Conservation (phyloP, 306 rosid species). For the Vicia villosa region DNA sequence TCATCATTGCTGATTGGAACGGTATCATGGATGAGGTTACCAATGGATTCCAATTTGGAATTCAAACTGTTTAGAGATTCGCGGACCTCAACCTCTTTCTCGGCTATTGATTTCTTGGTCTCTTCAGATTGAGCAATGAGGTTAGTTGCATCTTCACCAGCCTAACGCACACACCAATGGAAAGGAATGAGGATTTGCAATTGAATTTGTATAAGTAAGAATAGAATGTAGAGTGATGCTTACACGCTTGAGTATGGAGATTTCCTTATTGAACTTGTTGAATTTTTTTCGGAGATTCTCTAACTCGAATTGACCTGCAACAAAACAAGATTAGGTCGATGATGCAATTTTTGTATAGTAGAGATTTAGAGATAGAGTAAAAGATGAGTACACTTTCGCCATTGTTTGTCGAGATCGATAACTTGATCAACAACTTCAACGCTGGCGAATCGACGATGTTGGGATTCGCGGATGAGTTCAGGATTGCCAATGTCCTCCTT, state of each 20-base stretch:
- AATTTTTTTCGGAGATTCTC: slow-evolving; percentile 75
- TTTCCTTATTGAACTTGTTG: slow-evolving; percentile 79
- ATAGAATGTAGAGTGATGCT: not conserved
- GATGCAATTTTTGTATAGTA: not conserved
- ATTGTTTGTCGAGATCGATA: slow-evolving; percentile 82
- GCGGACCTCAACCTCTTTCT: slow-evolving; percentile 72
- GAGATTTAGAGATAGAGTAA: not conserved
- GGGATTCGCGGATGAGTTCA: slow-evolving; percentile 90
- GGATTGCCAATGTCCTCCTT: slow-evolving; percentile 68
- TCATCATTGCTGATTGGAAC: slow-evolving; percentile 79
- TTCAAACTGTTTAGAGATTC: slow-evolving; percentile 59
- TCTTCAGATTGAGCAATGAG: slow-evolving; percentile 63
- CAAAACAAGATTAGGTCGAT: not conserved
- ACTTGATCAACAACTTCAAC: slow-evolving; percentile 81
- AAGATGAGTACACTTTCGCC: slow-evolving; percentile 71
- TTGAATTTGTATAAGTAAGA: not conserved
- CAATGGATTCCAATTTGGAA: slow-evolving; percentile 67
- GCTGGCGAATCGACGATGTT: slow-evolving; percentile 80
- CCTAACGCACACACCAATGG: slow-evolving; percentile 44
- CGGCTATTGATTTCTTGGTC: slow-evolving; percentile 58
- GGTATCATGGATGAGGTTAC: slow-evolving; percentile 93
- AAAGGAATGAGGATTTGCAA: no score
- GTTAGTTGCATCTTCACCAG: slow-evolving; percentile 63
- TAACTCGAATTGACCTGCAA: no score
- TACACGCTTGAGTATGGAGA: slow-evolving; percentile 68